These are phyloP conservation scores for Talaromyces piceae DNA, from an alignment of 2,329 filamentous ascomycete genomes.

Conservation along the genomic window DNA sequence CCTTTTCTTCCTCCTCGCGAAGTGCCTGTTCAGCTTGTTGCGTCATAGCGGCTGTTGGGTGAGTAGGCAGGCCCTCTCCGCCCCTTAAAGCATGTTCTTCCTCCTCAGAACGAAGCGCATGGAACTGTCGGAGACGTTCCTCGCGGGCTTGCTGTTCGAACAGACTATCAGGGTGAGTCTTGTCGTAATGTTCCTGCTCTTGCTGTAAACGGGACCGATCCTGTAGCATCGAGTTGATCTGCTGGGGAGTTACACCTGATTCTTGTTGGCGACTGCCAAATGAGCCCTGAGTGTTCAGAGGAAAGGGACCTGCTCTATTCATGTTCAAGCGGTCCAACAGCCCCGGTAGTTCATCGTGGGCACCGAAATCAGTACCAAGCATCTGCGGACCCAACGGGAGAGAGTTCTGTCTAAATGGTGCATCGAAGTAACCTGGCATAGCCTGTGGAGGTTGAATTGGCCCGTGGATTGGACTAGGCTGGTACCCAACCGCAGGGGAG, in stretches of 20 bases:
- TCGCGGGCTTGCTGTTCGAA: slow-evolving; percentile 47
- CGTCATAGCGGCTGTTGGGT: slow-evolving; percentile 32
- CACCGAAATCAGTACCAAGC: slow-evolving; percentile 42
- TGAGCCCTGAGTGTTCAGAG: slow-evolving; percentile 42
- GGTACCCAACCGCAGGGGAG: slow-evolving; percentile 64
- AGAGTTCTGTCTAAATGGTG: slow-evolving; percentile 36
- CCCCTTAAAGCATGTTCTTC: slow-evolving; percentile 42
- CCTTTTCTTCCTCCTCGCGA: neutral
- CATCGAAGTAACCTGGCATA: slow-evolving; percentile 65
- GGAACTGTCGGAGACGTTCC: slow-evolving; percentile 76
- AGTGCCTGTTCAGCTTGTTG: slow-evolving; percentile 10
- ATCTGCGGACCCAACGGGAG: slow-evolving; percentile 31
- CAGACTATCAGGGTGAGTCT: slow-evolving; percentile 35
- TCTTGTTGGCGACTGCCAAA: slow-evolving; percentile 39
- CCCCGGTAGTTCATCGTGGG: slow-evolving; percentile 64
- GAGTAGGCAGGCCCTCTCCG: slow-evolving; percentile 34
- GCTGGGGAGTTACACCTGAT: slow-evolving; percentile 45
- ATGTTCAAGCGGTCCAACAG: slow-evolving; percentile 61
- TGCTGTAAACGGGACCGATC: slow-evolving; percentile 54
- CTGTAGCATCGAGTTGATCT: slow-evolving; percentile 54
- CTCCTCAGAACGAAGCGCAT: slow-evolving; percentile 66
- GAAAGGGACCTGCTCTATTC: slow-evolving; percentile 42
- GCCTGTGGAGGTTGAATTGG: slow-evolving; percentile 50
- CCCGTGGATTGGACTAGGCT: slow-evolving; percentile 52
- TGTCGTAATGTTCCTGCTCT: slow-evolving; percentile 52